Evolutionary conservation across 371 early-diverging fungal species (phyloP).

Genomic region (Entomophthora muscae): DNA sequence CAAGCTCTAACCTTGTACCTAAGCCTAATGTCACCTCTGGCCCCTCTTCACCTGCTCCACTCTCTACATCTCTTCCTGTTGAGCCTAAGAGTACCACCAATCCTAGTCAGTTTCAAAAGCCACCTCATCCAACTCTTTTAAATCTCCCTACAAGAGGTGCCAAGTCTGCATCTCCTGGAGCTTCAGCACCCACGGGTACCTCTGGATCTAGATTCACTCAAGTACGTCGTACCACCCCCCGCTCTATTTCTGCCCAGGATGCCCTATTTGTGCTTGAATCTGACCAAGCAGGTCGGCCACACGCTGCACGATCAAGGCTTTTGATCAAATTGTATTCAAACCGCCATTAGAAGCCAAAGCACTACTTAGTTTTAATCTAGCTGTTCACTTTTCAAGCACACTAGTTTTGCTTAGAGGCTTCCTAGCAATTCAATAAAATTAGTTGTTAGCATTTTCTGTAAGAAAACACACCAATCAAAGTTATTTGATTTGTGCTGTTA

Average conservation of each 20-base stretch:
- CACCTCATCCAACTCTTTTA: background rate
- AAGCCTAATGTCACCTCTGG: background rate
- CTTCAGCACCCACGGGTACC: background rate
- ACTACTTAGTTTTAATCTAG: too few species aligned
- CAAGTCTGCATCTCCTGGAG: background rate
- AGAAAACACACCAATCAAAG: too few species aligned
- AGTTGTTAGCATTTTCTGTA: too few species aligned
- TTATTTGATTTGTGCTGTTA: too few species aligned
- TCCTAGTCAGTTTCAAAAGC: background rate
- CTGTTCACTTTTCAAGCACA: too few species aligned
- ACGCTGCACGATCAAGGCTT: background rate
- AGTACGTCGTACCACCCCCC: background rate
- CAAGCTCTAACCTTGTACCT: background rate
- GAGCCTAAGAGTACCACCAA: background rate
- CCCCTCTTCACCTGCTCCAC: background rate
- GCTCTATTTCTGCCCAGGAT: background rate
- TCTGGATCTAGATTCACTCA: background rate
- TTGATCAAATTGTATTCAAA: background rate
- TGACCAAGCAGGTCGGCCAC: background rate
- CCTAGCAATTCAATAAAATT: too few species aligned
- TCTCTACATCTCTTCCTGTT: background rate
- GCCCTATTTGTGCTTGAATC: slow-evolving; percentile 1
- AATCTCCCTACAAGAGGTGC: background rate
- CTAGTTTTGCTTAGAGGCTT: too few species aligned
- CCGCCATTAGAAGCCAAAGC: background rate